Percentiles rank a stretch among this genome's conserved stretches.
These are phyloP conservation scores for Vanrija pseudolonga DNA, from an alignment of 1,284 basidiomycete species.

Conservation along the genomic window DNA sequence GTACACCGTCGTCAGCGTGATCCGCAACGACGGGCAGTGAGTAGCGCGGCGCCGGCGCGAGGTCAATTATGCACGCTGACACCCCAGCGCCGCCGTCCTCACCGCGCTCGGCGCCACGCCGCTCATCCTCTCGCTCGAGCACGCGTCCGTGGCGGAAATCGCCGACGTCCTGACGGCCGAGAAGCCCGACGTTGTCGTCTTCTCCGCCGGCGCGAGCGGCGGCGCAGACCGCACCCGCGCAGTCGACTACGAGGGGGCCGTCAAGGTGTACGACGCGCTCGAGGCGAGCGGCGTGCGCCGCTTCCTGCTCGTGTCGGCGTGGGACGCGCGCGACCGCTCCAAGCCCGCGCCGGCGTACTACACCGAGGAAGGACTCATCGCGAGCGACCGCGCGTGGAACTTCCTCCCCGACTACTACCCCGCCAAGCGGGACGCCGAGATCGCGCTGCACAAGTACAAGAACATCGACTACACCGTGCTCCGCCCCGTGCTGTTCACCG, in stretches of 20 bases:
- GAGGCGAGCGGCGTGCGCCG: constrained; percentile 53
- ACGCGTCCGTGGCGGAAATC: constrained; percentile 55
- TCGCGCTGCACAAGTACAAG: constrained; percentile 57
- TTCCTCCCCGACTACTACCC: constrained; percentile 54
- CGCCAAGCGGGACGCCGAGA: constrained; percentile 68
- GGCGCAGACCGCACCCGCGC: constrained; percentile 64
- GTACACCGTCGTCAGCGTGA: constrained; percentile 58
- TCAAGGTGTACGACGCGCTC: constrained; percentile 70
- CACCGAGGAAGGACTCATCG: constrained; percentile 39
- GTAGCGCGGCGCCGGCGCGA: constrained; percentile 17
- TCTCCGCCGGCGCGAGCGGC: constrained; percentile 66
- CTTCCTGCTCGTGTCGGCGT: constrained; percentile 61
- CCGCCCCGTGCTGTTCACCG: constrained; percentile 60
- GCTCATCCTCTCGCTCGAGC: constrained; percentile 61
- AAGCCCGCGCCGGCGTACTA: constrained; percentile 57
- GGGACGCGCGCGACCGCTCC: constrained; percentile 59
- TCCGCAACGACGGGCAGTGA: constrained; percentile 53
- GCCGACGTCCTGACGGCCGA: constrained; percentile 54
- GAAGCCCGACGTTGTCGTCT: constrained; percentile 59
- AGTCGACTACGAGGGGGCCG: constrained; percentile 67
- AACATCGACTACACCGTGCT: constrained; percentile 68
- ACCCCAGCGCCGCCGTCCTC: constrained; percentile 55
- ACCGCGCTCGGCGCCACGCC: constrained; percentile 54
- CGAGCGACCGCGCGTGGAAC: constrained; percentile 53
- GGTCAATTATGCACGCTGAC: background rate